Conservation (phyloP, 495 filamentous ascomycete species). For the Talaromyces wortmannii region DNA sequence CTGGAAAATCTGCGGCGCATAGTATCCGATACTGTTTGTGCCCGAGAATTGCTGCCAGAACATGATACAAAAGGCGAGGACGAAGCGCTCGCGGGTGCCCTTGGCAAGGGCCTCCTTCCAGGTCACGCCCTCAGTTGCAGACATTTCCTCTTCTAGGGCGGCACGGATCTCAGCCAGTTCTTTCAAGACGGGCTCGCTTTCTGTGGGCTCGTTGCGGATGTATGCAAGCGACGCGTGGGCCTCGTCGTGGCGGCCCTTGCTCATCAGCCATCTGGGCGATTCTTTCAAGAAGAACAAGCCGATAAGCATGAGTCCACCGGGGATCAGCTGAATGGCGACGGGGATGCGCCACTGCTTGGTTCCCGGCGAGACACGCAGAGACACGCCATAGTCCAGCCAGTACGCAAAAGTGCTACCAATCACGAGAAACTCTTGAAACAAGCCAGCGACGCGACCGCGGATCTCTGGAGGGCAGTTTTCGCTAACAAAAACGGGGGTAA, state of each 20-base stretch:
- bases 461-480: conserved; percentile 20
- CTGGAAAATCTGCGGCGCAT: conserved; percentile 44
- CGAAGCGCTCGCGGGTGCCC: conserved; percentile 35
- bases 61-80: conserved; percentile 38
- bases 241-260: conserved; percentile 38
- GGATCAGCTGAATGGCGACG: conserved; percentile 46
- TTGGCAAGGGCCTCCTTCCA: conserved; percentile 30
- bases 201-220: conserved; percentile 32
- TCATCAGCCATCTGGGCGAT: conserved; percentile 47
- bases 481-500: conserved; percentile 32
- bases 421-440: conserved; percentile 28
- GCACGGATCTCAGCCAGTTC: conserved; percentile 63
- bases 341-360: conserved; percentile 32
- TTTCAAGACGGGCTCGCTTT: conserved; percentile 31
- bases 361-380: conserved; percentile 19
- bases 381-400: conserved; percentile 17
- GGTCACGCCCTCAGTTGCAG: conserved; percentile 28
- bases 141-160: conserved; percentile 31
- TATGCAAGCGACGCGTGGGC: conserved; percentile 45
- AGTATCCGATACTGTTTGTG: conserved; percentile 45
- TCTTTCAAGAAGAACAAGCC: conserved; percentile 49
- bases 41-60: conserved; percentile 49
- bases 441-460: conserved; percentile 32
- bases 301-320: conserved; percentile 47
- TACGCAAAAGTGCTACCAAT: conserved; percentile 20